phyloP scores from a whole-genome alignment of 768 basidiomycete genomes.

The Trametes cingulata region DNA sequence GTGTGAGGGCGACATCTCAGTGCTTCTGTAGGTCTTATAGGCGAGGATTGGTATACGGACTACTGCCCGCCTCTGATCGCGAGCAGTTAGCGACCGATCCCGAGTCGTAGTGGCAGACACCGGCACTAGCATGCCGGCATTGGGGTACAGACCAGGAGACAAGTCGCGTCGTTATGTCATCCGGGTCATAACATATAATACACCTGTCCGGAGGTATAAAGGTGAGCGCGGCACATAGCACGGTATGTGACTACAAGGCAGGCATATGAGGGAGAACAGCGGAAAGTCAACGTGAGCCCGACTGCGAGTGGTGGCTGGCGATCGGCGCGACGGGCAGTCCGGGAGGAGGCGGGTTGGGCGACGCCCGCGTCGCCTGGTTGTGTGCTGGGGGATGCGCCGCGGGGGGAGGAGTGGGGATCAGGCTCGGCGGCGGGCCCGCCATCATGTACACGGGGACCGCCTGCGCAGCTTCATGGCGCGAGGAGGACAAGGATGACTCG shows the following conservation, averaged over 20 bases:
- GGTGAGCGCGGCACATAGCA: not conserved
- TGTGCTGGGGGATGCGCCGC: not conserved
- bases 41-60: not conserved
- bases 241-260: not conserved
- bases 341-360: constrained; percentile 6
- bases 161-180: not conserved
- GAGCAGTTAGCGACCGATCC: not conserved
- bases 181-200: constrained; percentile 2
- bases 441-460: constrained; percentile 28
- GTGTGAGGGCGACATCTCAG: not conserved
- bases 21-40: not conserved
- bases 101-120: not conserved
- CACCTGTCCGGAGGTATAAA: not conserved
- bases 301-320: not conserved
- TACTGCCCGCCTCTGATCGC: constrained; percentile 10
- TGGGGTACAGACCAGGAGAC: not conserved
- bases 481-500: not conserved
- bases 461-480: constrained; percentile 5
- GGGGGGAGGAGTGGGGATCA: constrained; percentile 18
- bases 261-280: not conserved
- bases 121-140: not conserved
- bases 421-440: constrained; percentile 20
- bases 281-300: not conserved
- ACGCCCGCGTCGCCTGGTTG: not conserved
- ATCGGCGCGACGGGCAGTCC: not conserved